Percentiles rank a stretch among this genome's conserved stretches.
Conservation (phyloP, 1,284 basidiomycete species). For the Malassezia japonica region DNA sequence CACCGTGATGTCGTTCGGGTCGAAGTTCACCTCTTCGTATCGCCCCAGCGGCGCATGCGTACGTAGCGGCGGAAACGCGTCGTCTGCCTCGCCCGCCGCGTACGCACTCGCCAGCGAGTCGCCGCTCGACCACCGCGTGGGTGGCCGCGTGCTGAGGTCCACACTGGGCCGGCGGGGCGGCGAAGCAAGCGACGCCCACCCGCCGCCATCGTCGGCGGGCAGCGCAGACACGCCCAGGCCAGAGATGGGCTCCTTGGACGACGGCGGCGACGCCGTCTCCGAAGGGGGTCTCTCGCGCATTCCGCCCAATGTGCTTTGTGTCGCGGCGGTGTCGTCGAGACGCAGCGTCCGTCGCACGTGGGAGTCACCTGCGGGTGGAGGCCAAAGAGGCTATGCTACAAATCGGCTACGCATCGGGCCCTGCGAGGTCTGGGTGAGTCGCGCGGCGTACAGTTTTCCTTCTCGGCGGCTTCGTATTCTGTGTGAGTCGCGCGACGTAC, state of each 20-base stretch:
- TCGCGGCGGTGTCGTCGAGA: not conserved
- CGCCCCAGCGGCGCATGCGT: no score
- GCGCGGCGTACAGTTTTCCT: conserved; percentile 23
- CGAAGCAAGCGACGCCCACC: not conserved
- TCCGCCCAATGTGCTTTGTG: not conserved
- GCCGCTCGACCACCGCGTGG: not conserved
- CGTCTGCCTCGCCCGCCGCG: not conserved
- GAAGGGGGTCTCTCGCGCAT: no score
- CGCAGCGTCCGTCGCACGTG: no score
- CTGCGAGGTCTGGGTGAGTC: conserved; percentile 1
- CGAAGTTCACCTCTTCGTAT: no score
- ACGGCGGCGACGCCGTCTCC: no score
- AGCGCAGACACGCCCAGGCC: no score
- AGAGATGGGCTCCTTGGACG: no score
- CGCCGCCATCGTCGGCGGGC: not conserved
- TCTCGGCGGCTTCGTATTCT: conserved; percentile 43
- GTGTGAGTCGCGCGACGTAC: not conserved
- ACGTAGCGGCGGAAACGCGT: no score
- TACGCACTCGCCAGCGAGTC: not conserved
- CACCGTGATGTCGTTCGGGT: no score
- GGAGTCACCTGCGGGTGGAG: no score
- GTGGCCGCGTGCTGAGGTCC: not conserved
- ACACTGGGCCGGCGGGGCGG: not conserved
- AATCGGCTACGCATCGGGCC: not conserved
- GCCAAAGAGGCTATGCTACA: not conserved